Base-by-base conservation (phyloP, 495 filamentous ascomycete genomes). In the Penicillium paradoxum region DNA sequence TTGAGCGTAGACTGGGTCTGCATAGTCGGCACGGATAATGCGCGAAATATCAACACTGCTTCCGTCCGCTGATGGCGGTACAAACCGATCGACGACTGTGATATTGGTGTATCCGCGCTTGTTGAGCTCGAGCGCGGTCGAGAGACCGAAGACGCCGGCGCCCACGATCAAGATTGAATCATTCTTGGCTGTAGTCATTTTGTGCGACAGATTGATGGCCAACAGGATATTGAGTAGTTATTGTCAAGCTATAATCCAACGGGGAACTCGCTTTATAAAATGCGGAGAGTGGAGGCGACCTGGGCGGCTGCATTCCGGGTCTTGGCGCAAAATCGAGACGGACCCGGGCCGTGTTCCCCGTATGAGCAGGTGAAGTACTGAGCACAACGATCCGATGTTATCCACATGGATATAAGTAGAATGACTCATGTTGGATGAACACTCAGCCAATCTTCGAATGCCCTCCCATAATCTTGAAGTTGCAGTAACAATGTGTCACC, bases 11-110 rank as follows among this genome's bases (percentile, higher is more conserved):
- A 73, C 74, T 4, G 74, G 65, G 60, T 88, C 80, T 1, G 77
- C 71, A 64, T 90, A 90, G 66, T 90, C 87, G 42, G 83, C 62
- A 25, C 87, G 76, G 54, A 90, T 73, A 49, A 86, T 79, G 34
- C 82, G 77, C 15, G 82, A 84, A 15, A 75, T 76, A 67, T 86
- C 84, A 56, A 81, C 73, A 49, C 75, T 80, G 34, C 79, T 70
- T 42, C 75, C 76, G 55, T 86, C 77, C 9, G 73, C 73, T 13
- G 79, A 63, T 10, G 83, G 84, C 63, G 14, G 78, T 64, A 69
- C 50, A 11, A 69, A 72, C 27, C 82, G 73, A 62, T 86, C 84
- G 49, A 87, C 58, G 44, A 87, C 49, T 4, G 53, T 57, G 30
- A 64, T 57, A 19, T 64, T 53, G 2, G 15, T 48, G 32, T 63